phyloP scores from a whole-genome alignment of 1,284 basidiomycete species.

The Trametes hirsuta region DNA sequence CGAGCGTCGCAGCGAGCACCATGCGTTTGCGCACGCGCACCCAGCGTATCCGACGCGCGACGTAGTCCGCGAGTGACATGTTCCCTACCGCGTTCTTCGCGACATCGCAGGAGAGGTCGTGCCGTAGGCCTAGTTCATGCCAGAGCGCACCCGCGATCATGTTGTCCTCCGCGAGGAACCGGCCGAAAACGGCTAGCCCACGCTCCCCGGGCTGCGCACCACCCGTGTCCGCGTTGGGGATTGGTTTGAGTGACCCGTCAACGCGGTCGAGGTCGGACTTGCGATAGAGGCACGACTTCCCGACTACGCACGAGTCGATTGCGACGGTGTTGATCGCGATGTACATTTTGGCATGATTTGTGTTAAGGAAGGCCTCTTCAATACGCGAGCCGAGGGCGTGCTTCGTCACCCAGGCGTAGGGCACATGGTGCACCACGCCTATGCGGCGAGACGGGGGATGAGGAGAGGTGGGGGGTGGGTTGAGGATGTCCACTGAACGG shows the following conservation, averaged over 20 bases:
- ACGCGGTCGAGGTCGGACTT: constrained; percentile 84
- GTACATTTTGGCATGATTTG: constrained; percentile 99
- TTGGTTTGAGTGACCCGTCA: constrained; percentile 60
- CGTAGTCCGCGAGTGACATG: constrained; percentile 81
- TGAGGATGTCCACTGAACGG: constrained; percentile 82
- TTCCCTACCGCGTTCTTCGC: constrained; percentile 88
- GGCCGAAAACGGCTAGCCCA: constrained; percentile 80
- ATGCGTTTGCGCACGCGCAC: constrained; percentile 93
- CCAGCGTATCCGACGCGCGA: constrained; percentile 89
- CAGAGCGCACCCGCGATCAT: constrained; percentile 90
- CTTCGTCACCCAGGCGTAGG: constrained; percentile 81
- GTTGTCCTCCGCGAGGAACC: constrained; percentile 94
- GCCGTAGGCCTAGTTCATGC: constrained; percentile 87
- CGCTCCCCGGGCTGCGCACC: constrained; percentile 38
- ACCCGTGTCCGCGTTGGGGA: constrained; percentile 32
- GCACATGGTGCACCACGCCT: constrained; percentile 95
- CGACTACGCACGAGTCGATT: constrained; percentile 95
- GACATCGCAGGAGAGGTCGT: constrained; percentile 87
- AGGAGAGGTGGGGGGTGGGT: constrained; percentile 36
- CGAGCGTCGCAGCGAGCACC: constrained; percentile 80
- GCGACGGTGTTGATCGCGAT: constrained; percentile 89
- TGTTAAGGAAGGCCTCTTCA: constrained; percentile 95
- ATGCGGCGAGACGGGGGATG: constrained; percentile 47
- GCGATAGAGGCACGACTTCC: constrained; percentile 95
- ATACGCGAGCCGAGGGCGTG: constrained; percentile 77